A percentile compares a stretch with the other conserved stretches of the same genome.
These are phyloP conservation scores for Paramecium octaurelia DNA, from an alignment of 73 alveolate genomes.

Conservation along the genomic window DNA sequence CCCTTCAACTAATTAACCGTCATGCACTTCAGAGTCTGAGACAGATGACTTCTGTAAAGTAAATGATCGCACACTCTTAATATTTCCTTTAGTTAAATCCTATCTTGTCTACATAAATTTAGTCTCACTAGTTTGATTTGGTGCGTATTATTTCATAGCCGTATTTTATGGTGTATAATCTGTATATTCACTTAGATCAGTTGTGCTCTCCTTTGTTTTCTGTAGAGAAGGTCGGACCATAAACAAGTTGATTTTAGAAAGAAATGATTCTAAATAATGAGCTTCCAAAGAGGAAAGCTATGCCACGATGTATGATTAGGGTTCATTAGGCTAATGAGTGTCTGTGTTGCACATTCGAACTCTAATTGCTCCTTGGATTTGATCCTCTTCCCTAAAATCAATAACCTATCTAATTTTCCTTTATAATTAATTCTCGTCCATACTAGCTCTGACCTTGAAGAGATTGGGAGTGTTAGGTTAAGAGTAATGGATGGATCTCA, in stretches of 20 bases:
- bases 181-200: neutral
- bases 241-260: neutral
- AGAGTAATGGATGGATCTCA: neutral
- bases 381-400: neutral
- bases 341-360: neutral
- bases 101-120: neutral
- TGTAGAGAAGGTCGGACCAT: neutral
- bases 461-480: slow-evolving; percentile 7
- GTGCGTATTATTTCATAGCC: neutral
- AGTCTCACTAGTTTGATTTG: neutral
- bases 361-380: neutral
- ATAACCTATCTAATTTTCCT: neutral
- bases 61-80: slow-evolving; percentile 1
- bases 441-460: neutral
- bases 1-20: neutral
- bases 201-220: neutral
- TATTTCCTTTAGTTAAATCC: neutral
- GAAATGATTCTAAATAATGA: neutral
- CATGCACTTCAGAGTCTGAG: neutral
- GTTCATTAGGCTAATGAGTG: neutral
- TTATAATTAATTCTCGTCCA: neutral
- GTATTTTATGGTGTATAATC: neutral
- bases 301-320: neutral
- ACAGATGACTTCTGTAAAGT: neutral
- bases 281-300: neutral